Evolutionary conservation across 306 rosid species (phyloP).

Genomic region (Betula pendula): DNA sequence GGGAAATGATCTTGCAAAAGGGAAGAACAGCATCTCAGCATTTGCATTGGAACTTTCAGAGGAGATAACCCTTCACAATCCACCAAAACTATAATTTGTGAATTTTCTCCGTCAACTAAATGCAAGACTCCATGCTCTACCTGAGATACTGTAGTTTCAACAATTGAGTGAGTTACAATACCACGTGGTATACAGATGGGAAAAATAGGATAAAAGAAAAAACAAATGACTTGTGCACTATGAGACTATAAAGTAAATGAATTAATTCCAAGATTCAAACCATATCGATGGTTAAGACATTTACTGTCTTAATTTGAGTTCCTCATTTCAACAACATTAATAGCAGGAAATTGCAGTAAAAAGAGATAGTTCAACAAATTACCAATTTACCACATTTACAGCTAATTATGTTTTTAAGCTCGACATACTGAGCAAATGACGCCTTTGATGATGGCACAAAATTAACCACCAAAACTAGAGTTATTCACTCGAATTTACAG

Average conservation of each 20-base stretch:
- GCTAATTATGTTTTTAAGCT: background rate
- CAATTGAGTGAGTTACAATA: conserved; percentile 35
- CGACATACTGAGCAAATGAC: background rate
- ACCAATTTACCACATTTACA: background rate
- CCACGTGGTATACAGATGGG: conserved; percentile 14
- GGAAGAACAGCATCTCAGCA: conserved; percentile 79
- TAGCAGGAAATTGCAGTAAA: background rate
- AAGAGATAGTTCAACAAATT: background rate
- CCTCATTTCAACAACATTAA: background rate
- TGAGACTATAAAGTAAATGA: background rate
- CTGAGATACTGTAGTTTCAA: conserved; percentile 79
- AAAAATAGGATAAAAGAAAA: conserved; percentile 5
- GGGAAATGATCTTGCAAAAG: conserved; percentile 96
- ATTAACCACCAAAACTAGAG: background rate
- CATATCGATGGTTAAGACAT: background rate
- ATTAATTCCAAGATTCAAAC: background rate
- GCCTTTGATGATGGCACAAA: background rate
- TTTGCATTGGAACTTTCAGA: conserved; percentile 80
- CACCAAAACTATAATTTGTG: conserved; percentile 82
- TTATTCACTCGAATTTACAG: background rate
- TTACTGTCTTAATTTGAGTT: background rate
- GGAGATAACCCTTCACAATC: conserved; percentile 97
- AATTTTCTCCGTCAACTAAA: conserved; percentile 61
- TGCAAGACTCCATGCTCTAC: conserved; percentile 80
- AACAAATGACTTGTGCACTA: background rate